Evolutionary conservation across 495 filamentous ascomycete species (phyloP).

Genomic region (Apodospora peruviana): DNA sequence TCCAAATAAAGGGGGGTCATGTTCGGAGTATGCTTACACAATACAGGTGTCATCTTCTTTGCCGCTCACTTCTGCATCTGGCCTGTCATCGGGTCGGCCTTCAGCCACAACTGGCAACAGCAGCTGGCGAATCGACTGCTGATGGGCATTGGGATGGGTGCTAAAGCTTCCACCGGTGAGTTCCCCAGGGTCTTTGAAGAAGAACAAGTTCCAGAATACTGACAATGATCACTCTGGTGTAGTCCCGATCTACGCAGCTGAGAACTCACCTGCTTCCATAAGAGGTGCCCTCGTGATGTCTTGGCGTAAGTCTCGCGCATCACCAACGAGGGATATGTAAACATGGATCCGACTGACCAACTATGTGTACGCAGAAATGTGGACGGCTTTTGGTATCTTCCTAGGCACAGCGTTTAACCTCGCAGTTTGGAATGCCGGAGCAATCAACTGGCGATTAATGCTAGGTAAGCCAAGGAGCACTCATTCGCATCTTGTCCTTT

Average conservation of each 20-base stretch:
- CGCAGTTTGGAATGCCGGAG: slow-evolving; percentile 47
- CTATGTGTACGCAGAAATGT: slow-evolving; percentile 47
- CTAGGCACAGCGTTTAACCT: slow-evolving; percentile 68
- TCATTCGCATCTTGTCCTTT: background rate
- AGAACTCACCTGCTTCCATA: slow-evolving; percentile 67
- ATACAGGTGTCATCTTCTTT: slow-evolving; percentile 53
- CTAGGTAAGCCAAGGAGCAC: slow-evolving; percentile 27
- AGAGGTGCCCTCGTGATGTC: slow-evolving; percentile 78
- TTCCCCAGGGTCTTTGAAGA: background rate
- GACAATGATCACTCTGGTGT: slow-evolving; percentile 6
- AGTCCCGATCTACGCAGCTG: slow-evolving; percentile 72
- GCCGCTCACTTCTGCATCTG: slow-evolving; percentile 59
- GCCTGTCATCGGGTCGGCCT: slow-evolving; percentile 59
- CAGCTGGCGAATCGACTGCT: slow-evolving; percentile 58
- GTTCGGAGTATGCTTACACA: background rate
- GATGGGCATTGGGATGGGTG: slow-evolving; percentile 69
- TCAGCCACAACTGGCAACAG: slow-evolving; percentile 57
- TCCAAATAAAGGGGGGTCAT: background rate
- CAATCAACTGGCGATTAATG: slow-evolving; percentile 70
- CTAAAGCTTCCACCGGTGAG: slow-evolving; percentile 43
- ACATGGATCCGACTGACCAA: background rate
- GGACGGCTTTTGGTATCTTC: slow-evolving; percentile 79
- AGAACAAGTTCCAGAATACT: slow-evolving; percentile 7
- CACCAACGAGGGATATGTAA: background rate
- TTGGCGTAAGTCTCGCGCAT: slow-evolving; percentile 48